These are phyloP conservation scores for Rosellinia necatrix DNA, from an alignment of 2,329 filamentous ascomycete species.

Conservation along the genomic window DNA sequence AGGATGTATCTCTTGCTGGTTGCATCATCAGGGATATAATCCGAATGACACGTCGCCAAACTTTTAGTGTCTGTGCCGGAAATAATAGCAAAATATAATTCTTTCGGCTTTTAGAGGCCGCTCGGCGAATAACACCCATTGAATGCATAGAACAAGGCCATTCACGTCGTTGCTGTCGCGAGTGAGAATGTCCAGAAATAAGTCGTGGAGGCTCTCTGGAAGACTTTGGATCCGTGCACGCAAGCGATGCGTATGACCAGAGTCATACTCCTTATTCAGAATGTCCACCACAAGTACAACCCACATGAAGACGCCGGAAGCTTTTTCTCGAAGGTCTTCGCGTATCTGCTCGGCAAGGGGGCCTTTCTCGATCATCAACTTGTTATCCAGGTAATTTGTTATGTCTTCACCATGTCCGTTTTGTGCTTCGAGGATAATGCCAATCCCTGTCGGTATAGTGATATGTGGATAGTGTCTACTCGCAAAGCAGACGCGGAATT, in stretches of 20 bases:
- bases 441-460: conserved; percentile 28
- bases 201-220: conserved; percentile 10
- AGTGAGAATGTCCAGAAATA: conserved; percentile 18
- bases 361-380: neutral
- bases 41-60: neutral
- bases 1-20: conserved; percentile 44
- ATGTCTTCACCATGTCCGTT: conserved; percentile 14
- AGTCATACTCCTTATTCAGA: conserved; percentile 14
- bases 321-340: conserved; percentile 9
- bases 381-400: neutral
- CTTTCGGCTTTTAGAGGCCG: conserved; percentile 2
- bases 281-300: conserved; percentile 20
- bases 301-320: conserved; percentile 24
- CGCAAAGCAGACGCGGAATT: conserved; percentile 48
- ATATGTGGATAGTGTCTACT: conserved; percentile 45
- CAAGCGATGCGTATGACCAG: neutral
- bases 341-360: conserved; percentile 3
- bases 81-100: conserved; percentile 18
- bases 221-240: conserved; percentile 1
- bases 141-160: conserved; percentile 16
- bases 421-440: conserved; percentile 15
- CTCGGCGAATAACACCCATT: conserved; percentile 17
- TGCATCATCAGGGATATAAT: neutral
- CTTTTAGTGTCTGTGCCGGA: neutral
- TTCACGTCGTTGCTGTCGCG: neutral